Conservation (phyloP, 352 stramenopile species). For the Phytophthora sojae region DNA sequence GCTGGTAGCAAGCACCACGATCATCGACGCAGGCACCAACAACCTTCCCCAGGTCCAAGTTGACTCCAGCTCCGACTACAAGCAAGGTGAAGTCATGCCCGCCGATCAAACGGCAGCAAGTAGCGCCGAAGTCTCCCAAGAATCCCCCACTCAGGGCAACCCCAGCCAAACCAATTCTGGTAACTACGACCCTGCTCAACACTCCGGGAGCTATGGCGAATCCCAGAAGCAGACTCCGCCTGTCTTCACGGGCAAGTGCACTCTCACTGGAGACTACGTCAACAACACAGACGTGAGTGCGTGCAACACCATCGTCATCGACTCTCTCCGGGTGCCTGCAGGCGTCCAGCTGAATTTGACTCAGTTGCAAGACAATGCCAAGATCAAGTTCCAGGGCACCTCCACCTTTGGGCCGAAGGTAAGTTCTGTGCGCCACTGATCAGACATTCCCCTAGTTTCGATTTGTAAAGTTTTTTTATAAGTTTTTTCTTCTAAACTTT, state of each 20-base stretch:
- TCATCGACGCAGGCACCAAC: too few species aligned
- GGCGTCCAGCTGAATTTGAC: conserved; percentile 1
- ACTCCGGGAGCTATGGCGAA: too few species aligned
- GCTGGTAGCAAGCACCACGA: neutral
- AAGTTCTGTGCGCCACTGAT: too few species aligned
- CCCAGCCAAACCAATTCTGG: too few species aligned
- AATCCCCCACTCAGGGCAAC: neutral
- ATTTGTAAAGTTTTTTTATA: too few species aligned
- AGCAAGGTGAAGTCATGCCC: neutral
- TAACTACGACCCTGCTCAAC: too few species aligned
- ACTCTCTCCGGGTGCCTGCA: neutral
- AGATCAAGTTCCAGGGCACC: neutral
- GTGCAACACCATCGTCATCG: neutral
- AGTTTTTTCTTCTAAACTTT: too few species aligned
- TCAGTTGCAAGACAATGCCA: neutral
- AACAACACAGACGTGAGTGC: neutral
- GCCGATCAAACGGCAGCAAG: neutral
- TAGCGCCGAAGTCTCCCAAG: neutral
- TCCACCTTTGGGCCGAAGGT: neutral
- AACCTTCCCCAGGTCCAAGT: neutral
- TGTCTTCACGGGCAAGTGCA: neutral
- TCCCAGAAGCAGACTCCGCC: neutral
- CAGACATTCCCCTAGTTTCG: too few species aligned
- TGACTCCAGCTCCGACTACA: neutral
- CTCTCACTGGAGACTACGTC: neutral